Conservation (phyloP, 305 asterid species). For the Solanum hybrid region DNA sequence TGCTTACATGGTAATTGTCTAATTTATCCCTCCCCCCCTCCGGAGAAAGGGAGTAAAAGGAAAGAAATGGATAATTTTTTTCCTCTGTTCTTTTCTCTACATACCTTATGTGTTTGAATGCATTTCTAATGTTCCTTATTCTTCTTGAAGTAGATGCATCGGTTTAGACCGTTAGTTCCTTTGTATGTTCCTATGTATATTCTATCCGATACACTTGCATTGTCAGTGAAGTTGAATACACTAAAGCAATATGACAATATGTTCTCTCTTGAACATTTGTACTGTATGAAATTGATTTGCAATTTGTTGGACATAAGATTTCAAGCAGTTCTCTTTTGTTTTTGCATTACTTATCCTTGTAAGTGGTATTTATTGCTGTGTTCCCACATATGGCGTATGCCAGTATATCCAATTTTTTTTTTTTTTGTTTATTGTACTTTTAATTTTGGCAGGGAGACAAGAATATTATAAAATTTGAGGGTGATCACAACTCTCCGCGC, state of each 20-base stretch:
- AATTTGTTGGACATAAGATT: not conserved
- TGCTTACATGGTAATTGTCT: conserved; percentile 60
- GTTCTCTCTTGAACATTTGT: not conserved
- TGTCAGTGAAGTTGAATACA: not conserved
- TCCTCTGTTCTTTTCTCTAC: not conserved
- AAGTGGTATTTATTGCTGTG: not conserved
- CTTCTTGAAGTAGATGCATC: not conserved
- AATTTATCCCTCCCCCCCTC: not conserved
- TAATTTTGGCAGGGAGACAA: conserved; percentile 66
- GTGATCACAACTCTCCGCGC: conserved; percentile 93
- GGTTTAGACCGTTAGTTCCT: not conserved
- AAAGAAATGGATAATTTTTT: not conserved
- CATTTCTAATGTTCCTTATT: not conserved
- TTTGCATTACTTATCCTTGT: not conserved
- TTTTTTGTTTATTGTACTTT: not conserved
- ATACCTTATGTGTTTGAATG: not conserved
- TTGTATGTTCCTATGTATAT: not conserved
- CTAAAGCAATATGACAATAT: not conserved
- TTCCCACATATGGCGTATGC: not conserved
- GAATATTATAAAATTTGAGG: conserved; percentile 87
- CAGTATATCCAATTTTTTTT: not conserved
- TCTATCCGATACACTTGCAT: not conserved
- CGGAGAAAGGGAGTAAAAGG: not conserved
- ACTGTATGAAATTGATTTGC: not conserved
- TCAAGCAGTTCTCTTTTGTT: not conserved